Conservation (phyloP, 495 filamentous ascomycete species). For the Beverwykella pulmonaria region DNA sequence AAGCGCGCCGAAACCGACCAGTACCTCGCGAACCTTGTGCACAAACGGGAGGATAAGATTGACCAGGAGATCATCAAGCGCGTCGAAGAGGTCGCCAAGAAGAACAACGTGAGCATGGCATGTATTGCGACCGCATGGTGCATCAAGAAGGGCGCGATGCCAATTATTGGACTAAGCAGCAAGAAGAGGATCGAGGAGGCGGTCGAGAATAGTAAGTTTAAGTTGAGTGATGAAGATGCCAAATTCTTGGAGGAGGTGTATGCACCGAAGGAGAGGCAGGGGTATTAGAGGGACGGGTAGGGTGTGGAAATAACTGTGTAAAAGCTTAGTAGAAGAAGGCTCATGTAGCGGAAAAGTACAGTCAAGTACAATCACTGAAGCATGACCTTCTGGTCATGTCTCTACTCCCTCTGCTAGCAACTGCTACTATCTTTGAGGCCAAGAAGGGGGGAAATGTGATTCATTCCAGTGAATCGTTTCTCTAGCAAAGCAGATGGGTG, state of each 20-base stretch:
- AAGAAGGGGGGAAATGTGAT: too few species aligned
- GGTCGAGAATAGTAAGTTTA: constrained; percentile 39
- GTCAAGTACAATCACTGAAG: too few species aligned
- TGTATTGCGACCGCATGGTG: constrained; percentile 43
- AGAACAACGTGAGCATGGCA: constrained; percentile 44
- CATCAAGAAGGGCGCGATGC: constrained; percentile 40
- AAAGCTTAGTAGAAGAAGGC: too few species aligned
- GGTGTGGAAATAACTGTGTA: too few species aligned
- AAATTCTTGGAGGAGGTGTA: constrained; percentile 47
- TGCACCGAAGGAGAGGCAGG: constrained; percentile 38
- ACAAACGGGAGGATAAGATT: constrained; percentile 35
- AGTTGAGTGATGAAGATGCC: constrained; percentile 45
- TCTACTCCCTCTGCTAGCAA: too few species aligned
- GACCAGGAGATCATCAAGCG: constrained; percentile 41
- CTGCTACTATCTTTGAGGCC: too few species aligned
- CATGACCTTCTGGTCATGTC: too few species aligned
- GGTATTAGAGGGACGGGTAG: constrained; percentile 13
- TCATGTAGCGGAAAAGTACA: too few species aligned
- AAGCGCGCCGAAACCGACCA: constrained; percentile 39
- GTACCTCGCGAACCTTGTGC: constrained; percentile 32
- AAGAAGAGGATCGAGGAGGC: constrained; percentile 46
- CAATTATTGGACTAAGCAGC: constrained; percentile 45
- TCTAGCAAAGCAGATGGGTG: too few species aligned
- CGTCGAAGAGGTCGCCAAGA: constrained; percentile 43
- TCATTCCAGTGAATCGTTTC: too few species aligned